Percentiles rank a stretch among this genome's conserved stretches.
Conservation (phyloP, 306 rosid genomes). For the Cucumis melo region DNA sequence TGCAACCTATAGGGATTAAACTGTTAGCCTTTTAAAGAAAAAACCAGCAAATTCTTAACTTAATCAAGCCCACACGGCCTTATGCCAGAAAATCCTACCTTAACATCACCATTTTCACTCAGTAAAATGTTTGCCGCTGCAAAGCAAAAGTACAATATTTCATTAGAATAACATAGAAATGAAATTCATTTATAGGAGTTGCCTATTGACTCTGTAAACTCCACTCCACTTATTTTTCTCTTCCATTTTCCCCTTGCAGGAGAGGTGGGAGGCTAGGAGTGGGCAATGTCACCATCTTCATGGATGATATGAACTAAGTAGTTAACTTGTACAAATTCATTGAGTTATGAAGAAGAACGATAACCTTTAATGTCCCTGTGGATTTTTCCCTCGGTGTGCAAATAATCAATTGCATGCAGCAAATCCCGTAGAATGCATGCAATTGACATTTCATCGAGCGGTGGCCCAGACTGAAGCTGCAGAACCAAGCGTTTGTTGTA, state of each 20-base stretch:
- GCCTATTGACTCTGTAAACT: not conserved
- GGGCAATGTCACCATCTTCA: not conserved
- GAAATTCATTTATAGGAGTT: slow-evolving; percentile 2
- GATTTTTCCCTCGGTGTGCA: slow-evolving; percentile 89
- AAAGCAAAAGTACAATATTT: slow-evolving; percentile 18
- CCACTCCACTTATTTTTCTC: not conserved
- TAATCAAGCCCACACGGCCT: slow-evolving; percentile 4
- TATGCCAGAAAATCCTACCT: slow-evolving; percentile 39
- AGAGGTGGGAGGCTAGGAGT: not conserved
- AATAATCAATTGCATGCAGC: slow-evolving; percentile 90
- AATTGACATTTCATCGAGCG: slow-evolving; percentile 89
- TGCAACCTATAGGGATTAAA: slow-evolving; percentile 62
- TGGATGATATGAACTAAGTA: not conserved
- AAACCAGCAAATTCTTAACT: slow-evolving; percentile 8
- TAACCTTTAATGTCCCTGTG: slow-evolving; percentile 97
- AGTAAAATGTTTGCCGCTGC: slow-evolving; percentile 98
- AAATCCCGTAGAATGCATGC: slow-evolving; percentile 88
- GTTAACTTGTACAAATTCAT: not conserved
- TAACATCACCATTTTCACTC: slow-evolving; percentile 90
- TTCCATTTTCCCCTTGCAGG: not conserved
- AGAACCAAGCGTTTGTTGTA: slow-evolving; percentile 17
- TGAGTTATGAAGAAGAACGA: not conserved
- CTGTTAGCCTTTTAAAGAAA: slow-evolving; percentile 11
- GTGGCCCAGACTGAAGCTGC: slow-evolving; percentile 93
- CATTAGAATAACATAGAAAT: slow-evolving; percentile 17